phyloP scores from a whole-genome alignment of 129 eudicot species.

The Flaveria bidentis region DNA sequence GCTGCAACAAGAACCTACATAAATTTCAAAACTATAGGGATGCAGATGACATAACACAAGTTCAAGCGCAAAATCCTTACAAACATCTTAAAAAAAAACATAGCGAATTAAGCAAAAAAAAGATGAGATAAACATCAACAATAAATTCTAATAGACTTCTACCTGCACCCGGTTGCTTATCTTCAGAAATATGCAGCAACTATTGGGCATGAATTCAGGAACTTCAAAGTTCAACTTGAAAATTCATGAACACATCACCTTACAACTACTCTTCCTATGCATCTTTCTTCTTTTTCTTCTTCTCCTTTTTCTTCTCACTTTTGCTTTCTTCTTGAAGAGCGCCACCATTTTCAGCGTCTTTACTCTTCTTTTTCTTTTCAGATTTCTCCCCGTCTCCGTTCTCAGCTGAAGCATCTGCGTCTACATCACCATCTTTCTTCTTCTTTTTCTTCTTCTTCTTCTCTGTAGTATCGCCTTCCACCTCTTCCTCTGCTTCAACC shows the following conservation, averaged over 20 bases:
- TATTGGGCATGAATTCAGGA: conserved; percentile 5
- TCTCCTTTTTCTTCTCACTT: conserved; percentile 45
- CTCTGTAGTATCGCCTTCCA: conserved; percentile 34
- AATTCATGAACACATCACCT: conserved; percentile 15
- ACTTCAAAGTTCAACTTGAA: conserved; percentile 23
- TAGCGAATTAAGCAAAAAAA: conserved; percentile 25
- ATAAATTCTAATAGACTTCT: conserved; percentile 13
- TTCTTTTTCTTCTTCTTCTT: conserved; percentile 64
- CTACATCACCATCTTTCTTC: conserved; percentile 25
- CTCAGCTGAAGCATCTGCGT: conserved; percentile 27
- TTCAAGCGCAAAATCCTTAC: conserved; percentile 24
- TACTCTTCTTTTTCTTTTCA: conserved; percentile 61
- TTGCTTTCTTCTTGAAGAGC: conserved; percentile 40
- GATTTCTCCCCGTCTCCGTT: conserved; percentile 56
- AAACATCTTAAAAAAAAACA: conserved; percentile 17
- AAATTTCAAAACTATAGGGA: conserved; percentile 29
- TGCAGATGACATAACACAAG: conserved; percentile 4
- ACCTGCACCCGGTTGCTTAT: neutral
- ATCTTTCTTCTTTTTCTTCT: conserved; percentile 70
- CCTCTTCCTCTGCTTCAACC: conserved; percentile 35
- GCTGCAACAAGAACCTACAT: conserved; percentile 18
- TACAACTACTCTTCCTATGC: conserved; percentile 44
- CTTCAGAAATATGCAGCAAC: conserved; percentile 14
- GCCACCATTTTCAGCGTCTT: conserved; percentile 49
- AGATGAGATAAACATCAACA: conserved; percentile 18